Evolutionary conservation across 1,139 yeast genomes (phyloP).

Genomic region (Zygoascus hellenicus): DNA sequence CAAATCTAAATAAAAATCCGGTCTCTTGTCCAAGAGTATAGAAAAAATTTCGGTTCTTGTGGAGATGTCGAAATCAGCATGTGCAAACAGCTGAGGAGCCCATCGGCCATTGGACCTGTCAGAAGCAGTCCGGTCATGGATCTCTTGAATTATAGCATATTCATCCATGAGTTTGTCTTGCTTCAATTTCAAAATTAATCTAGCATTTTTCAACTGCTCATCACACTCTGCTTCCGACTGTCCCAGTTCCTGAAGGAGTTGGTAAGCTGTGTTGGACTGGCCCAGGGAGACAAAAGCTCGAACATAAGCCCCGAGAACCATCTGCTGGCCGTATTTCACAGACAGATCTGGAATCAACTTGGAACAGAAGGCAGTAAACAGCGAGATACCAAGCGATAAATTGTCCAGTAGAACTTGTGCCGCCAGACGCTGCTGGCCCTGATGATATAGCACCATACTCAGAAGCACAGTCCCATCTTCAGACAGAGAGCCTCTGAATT

Average conservation of each 20-base stretch:
- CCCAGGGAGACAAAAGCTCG: slow-evolving; percentile 16
- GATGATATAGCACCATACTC: slow-evolving; percentile 13
- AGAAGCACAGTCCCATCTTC: slow-evolving; percentile 12
- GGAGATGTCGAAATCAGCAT: slow-evolving; percentile 11
- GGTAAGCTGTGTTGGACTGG: slow-evolving; percentile 8
- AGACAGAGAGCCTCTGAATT: slow-evolving; percentile 10
- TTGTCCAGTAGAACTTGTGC: slow-evolving; percentile 15
- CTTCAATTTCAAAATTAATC: slow-evolving; percentile 1
- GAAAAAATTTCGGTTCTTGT: slow-evolving; percentile 12
- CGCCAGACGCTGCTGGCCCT: slow-evolving; percentile 10
- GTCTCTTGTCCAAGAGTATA: slow-evolving; percentile 3
- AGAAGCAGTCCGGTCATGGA: not conserved
- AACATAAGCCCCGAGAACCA: slow-evolving; percentile 16
- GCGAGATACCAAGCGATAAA: slow-evolving; percentile 13
- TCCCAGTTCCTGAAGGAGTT: slow-evolving; percentile 15
- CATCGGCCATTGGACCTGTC: slow-evolving; percentile 1
- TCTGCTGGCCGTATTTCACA: slow-evolving; percentile 11
- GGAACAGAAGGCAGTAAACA: slow-evolving; percentile 11
- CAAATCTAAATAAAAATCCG: slow-evolving; percentile 8
- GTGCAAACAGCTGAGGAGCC: slow-evolving; percentile 16
- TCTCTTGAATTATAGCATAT: not conserved
- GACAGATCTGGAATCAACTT: slow-evolving; percentile 15
- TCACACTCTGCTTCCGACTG: not conserved
- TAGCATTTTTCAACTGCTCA: not conserved
- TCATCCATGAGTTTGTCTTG: slow-evolving; percentile 2